A percentile compares a stretch with the other conserved stretches of the same genome.
phyloP scores from a whole-genome alignment of 2,329 filamentous ascomycete genomes.

The Huntiella bhutanensis region DNA sequence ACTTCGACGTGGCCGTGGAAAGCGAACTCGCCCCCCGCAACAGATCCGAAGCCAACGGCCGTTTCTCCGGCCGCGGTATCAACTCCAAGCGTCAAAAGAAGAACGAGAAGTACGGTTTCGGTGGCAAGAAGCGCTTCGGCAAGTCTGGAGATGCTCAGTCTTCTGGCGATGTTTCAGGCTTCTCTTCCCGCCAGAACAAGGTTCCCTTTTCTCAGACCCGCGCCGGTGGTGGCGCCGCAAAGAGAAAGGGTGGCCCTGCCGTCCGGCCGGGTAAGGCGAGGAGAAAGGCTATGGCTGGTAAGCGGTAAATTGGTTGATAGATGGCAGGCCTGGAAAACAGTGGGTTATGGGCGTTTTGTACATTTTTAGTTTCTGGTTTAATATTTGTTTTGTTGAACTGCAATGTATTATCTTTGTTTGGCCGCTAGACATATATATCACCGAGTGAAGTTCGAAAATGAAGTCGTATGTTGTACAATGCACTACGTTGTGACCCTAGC shows the following conservation, averaged over 20 bases:
- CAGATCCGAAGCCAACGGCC: slow-evolving; percentile 22
- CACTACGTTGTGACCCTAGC: too few relatives aligned
- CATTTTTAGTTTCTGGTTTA: too few relatives aligned
- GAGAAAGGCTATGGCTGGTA: slow-evolving; percentile 12
- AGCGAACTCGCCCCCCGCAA: slow-evolving; percentile 30
- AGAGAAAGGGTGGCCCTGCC: slow-evolving; percentile 5
- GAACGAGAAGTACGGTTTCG: slow-evolving; percentile 85
- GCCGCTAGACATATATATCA: too few relatives aligned
- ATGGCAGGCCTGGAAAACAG: too few relatives aligned
- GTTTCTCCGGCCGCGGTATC: slow-evolving; percentile 20
- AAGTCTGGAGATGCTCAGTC: slow-evolving; percentile 85
- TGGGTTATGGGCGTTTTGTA: too few relatives aligned
- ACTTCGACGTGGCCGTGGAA: slow-evolving; percentile 84
- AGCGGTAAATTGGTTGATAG: slow-evolving; percentile 5
- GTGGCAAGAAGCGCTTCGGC: slow-evolving; percentile 77
- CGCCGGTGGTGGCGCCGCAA: slow-evolving; percentile 7
- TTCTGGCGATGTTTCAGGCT: slow-evolving; percentile 61
- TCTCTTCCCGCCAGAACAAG: slow-evolving; percentile 47
- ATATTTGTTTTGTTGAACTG: too few relatives aligned
- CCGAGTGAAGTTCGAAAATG: too few relatives aligned
- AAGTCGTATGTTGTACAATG: too few relatives aligned
- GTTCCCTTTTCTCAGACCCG: slow-evolving; percentile 9
- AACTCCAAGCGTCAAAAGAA: slow-evolving; percentile 78
- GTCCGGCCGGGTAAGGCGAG: slow-evolving; percentile 12
- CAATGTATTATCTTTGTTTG: too few relatives aligned